Conservation (phyloP, 352 stramenopile species). For the Phytophthora lateralis region DNA sequence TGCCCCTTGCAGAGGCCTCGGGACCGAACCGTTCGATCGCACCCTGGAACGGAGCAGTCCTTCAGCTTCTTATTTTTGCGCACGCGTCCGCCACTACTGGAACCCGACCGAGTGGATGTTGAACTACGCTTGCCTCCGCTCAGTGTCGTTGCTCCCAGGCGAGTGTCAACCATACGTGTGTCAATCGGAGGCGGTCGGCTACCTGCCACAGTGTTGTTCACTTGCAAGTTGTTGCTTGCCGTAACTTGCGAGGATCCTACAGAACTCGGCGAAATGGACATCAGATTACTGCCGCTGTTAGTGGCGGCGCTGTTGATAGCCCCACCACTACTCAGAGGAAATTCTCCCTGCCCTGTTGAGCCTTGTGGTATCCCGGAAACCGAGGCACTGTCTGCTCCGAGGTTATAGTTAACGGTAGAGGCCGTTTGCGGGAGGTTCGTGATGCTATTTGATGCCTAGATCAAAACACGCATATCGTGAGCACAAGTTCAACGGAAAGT, state of each 20-base stretch:
- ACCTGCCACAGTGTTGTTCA: constrained; percentile 17
- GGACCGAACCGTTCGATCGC: constrained; percentile 77
- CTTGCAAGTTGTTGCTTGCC: constrained; percentile 29
- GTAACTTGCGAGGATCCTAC: constrained; percentile 27
- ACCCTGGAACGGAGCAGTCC: constrained; percentile 79
- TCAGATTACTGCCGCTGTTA: constrained; percentile 24
- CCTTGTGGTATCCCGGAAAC: constrained; percentile 32
- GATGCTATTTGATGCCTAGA: constrained; percentile 42
- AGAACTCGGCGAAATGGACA: constrained; percentile 37
- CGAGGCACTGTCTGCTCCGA: constrained; percentile 22
- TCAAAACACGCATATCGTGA: constrained; percentile 12
- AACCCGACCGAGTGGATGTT: constrained; percentile 48
- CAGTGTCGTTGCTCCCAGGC: constrained; percentile 26
- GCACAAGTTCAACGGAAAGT: constrained; percentile 8
- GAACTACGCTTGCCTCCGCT: constrained; percentile 42
- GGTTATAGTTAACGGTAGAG: constrained; percentile 25
- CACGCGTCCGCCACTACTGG: constrained; percentile 42
- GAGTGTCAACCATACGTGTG: constrained; percentile 37
- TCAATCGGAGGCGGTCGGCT: constrained; percentile 58
- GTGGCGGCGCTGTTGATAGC: constrained; percentile 25
- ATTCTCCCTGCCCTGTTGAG: constrained; percentile 26
- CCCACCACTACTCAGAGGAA: constrained; percentile 30
- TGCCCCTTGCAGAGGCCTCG: constrained; percentile 83
- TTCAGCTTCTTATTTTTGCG: constrained; percentile 87
- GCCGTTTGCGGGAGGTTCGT: constrained; percentile 23